Evolutionary conservation across 2,329 filamentous ascomycete species (phyloP).

Genomic region (Biscogniauxia marginata): DNA sequence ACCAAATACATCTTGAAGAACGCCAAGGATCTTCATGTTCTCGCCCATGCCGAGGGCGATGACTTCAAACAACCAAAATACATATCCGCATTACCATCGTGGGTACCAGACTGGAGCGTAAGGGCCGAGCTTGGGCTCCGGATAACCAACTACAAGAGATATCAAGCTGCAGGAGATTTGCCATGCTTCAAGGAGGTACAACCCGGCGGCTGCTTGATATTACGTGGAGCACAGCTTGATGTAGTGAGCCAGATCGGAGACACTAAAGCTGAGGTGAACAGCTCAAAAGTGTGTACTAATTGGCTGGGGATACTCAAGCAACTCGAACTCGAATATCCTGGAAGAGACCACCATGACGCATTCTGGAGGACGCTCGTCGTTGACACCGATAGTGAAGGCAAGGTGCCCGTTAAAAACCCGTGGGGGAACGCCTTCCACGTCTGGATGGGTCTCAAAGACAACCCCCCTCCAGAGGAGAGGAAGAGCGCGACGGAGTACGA

Average conservation of each 20-base stretch:
- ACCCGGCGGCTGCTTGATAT: neutral
- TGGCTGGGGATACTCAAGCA: conserved; percentile 16
- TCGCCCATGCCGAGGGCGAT: conserved; percentile 21
- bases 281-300: conserved; percentile 7
- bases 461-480: conserved; percentile 7
- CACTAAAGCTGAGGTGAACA: conserved; percentile 17
- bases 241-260: conserved; percentile 16
- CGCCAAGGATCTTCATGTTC: conserved; percentile 15
- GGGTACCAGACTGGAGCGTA: conserved; percentile 22
- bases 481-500: conserved; percentile 14
- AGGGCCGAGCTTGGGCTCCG: conserved; percentile 16
- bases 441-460: conserved; percentile 15
- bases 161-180: conserved; percentile 15
- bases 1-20: conserved; percentile 15
- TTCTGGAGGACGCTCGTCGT: conserved; percentile 21
- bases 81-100: conserved; percentile 11
- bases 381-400: conserved; percentile 13
- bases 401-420: conserved; percentile 13
- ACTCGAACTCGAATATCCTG: conserved; percentile 16
- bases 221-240: conserved; percentile 16
- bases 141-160: conserved; percentile 20
- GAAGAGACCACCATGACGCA: conserved; percentile 12
- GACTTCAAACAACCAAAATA: conserved; percentile 11
- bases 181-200: conserved; percentile 10
- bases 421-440: conserved; percentile 19